Evolutionary conservation across 2,329 filamentous ascomycete species (phyloP), one percentile per base, ranked within the genome.

Genomic region (Aspergillus neotritici): DNA sequence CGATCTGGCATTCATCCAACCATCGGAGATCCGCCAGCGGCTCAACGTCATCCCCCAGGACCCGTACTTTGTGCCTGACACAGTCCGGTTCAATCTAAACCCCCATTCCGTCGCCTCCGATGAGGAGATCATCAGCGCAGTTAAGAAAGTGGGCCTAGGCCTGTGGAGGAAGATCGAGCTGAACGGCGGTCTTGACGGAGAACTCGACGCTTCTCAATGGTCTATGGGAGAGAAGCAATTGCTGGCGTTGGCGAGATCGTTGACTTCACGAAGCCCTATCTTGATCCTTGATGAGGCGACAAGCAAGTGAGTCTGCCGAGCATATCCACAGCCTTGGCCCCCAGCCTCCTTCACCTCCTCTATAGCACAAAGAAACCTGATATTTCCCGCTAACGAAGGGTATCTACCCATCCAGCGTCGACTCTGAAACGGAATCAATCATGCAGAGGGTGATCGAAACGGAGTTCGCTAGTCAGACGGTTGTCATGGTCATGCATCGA

Each of bases 221-320:
- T 86, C 82, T 0, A 81, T 86, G 60, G 84, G 84, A 13, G 83
- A 87, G 62, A 76, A 83, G 4, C 84, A 87, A 63, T 79, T 87
- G 0, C 74, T 87, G 17, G 85, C 82, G 53, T 76, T 87, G 3
- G 83, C 84, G 0, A 79, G 84, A 14, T 83, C 83, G 37, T 84
- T 87, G 53, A 51, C 51, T 3, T 36, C 30, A 12, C 30, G 46
- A n/a, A 45, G 43, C 7, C 13, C 36, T 6, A 41, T 55, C 4
- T 31, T 56, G 6, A 40, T 54, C 10, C 15, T 54, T 3, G 49
- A 57, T 25, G 52, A 57, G 31, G 53, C 50, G 2, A 56, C 46
- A 8, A 57, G 53, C 49, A 52, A 46, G 51, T 49, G 40, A 28
- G 43, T 28, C 7, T 25, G 2, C 16, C 21, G 7, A 8, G 7